phyloP scores from a whole-genome alignment of 208 protist genomes.

The Crithidia acanthocephali region DNA sequence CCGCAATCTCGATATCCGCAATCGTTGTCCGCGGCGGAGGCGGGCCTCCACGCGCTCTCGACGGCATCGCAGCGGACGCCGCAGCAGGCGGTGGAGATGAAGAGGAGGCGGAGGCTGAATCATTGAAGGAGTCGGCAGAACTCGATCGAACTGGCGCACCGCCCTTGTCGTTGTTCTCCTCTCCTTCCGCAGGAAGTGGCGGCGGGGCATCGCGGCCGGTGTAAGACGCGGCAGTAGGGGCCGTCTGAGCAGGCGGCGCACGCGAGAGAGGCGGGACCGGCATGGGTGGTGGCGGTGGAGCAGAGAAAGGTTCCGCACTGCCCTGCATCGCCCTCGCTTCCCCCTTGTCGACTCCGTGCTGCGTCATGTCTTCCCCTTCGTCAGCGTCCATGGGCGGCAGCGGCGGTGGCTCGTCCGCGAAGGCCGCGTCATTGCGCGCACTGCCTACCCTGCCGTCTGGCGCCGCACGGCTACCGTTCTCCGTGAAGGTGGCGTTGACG shows the following conservation, averaged over 20 bases:
- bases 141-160: not conserved
- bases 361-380: not conserved
- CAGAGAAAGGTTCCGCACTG: not conserved
- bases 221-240: not conserved
- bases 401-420: slow-evolving; percentile 26
- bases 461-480: not conserved
- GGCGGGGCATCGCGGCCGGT: slow-evolving; percentile 13
- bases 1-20: not conserved
- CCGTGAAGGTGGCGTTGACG: not conserved
- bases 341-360: not conserved
- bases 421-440: not conserved
- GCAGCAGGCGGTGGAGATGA: not conserved
- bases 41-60: not conserved
- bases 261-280: not conserved
- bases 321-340: not conserved
- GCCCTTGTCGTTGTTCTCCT: not conserved
- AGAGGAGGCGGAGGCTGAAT: not conserved
- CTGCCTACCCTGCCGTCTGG: not conserved
- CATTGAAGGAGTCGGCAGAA: too few relatives aligned
- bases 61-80: not conserved
- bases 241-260: not conserved
- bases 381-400: slow-evolving; percentile 19
- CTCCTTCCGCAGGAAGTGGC: slow-evolving; percentile 23
- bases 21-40: not conserved
- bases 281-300: too few relatives aligned